Percentiles rank a stretch among this genome's conserved stretches.
Conservation (phyloP, 1,284 basidiomycete species). For the Rhodotorula sp. region DNA sequence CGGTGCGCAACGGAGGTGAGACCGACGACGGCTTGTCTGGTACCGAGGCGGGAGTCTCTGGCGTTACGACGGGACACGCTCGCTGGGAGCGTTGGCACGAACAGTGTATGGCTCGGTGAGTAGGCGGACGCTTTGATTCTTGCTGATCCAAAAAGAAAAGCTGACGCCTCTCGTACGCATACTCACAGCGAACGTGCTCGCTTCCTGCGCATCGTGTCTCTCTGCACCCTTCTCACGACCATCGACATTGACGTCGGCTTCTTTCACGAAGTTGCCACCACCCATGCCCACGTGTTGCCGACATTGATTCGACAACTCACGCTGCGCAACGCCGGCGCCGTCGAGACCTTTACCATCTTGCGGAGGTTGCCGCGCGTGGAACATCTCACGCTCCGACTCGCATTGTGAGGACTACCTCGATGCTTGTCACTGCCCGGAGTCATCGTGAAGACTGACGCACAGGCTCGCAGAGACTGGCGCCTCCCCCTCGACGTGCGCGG, state of each 20-base stretch:
- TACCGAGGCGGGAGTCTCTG: neutral
- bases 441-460: neutral
- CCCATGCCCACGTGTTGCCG: constrained; percentile 5
- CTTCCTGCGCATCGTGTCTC: constrained; percentile 6
- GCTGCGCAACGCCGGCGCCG: constrained; percentile 17
- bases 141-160: no score
- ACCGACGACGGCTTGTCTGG: neutral
- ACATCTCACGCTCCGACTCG: constrained; percentile 22
- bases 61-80: neutral
- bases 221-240: neutral
- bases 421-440: neutral
- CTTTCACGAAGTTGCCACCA: constrained; percentile 4
- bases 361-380: constrained; percentile 9
- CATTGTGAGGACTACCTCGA: neutral
- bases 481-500: neutral
- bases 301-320: constrained; percentile 17
- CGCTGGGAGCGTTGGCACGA: constrained; percentile 3
- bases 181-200: constrained; percentile 14
- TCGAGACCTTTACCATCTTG: constrained; percentile 16
- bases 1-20: neutral
- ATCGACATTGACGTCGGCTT: constrained; percentile 32
- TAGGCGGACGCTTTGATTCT: no score
- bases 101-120: constrained; percentile 16
- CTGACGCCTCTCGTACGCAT: neutral
- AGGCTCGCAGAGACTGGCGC: constrained; percentile 12